Percentiles rank a stretch among this genome's conserved stretches.
Evolutionary conservation across 768 basidiomycete genomes (phyloP).

Genomic region (Leccinum subtestaceum): DNA sequence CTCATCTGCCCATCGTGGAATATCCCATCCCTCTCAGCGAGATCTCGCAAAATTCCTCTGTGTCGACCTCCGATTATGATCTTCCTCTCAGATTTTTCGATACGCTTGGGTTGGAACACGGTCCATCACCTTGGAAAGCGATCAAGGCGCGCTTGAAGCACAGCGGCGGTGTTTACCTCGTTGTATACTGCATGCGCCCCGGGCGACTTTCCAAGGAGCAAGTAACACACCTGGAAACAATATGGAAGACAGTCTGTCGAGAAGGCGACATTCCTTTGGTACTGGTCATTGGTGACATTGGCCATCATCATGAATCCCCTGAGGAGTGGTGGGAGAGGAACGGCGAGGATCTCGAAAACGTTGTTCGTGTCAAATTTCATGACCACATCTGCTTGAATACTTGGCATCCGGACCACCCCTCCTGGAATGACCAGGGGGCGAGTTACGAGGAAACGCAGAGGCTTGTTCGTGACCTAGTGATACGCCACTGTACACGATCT

Average conservation of each 20-base stretch:
- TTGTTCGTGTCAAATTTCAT: constrained; percentile 13
- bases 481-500: constrained; percentile 7
- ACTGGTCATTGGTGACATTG: constrained; percentile 14
- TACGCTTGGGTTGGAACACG: constrained; percentile 20
- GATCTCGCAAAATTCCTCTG: neutral
- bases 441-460: constrained; percentile 19
- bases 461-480: constrained; percentile 12
- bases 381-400: constrained; percentile 20
- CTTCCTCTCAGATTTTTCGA: constrained; percentile 15
- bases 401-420: constrained; percentile 14
- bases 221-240: constrained; percentile 31
- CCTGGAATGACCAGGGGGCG: constrained; percentile 17
- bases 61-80: neutral
- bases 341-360: constrained; percentile 2
- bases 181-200: constrained; percentile 37
- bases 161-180: constrained; percentile 22
- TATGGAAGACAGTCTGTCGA: constrained; percentile 19
- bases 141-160: constrained; percentile 15
- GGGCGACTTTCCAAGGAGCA: constrained; percentile 33
- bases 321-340: constrained; percentile 23
- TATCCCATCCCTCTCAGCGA: constrained; percentile 7
- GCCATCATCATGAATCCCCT: constrained; percentile 17
- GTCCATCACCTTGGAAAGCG: constrained; percentile 12
- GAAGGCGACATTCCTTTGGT: constrained; percentile 14
- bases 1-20: constrained; percentile 13